These are phyloP conservation scores for Macrophomina pseudophaseolina DNA, from an alignment of 2,329 filamentous ascomycete species.

Conservation along the genomic window DNA sequence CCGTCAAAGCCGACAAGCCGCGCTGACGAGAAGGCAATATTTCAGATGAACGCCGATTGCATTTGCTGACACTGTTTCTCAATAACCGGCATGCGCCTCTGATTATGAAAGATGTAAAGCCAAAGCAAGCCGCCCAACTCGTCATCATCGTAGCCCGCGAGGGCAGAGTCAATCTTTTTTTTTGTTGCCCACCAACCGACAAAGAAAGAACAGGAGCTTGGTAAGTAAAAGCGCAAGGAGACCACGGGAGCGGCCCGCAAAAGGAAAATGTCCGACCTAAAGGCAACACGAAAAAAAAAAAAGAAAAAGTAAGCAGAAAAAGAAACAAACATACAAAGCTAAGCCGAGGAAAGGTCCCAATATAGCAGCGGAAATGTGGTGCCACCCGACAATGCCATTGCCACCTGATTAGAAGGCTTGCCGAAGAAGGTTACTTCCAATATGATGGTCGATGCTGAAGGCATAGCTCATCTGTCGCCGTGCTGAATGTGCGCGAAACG, in stretches of 20 bases:
- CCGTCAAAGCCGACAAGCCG: not conserved
- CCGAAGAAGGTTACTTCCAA: constrained; percentile 21
- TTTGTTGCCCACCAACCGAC: constrained; percentile 26
- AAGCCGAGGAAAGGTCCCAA: constrained; percentile 25
- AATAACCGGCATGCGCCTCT: constrained; percentile 23
- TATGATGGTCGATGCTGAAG: constrained; percentile 14
- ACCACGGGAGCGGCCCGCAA: not conserved
- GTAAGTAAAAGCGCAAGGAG: constrained; percentile 12
- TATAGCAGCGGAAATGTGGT: constrained; percentile 23
- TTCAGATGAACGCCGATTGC: constrained; percentile 15
- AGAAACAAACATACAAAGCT: constrained; percentile 24
- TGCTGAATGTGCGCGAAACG: constrained; percentile 5
- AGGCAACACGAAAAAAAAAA: constrained; percentile 11
- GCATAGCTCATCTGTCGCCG: constrained; percentile 12
- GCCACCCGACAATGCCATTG: constrained; percentile 19
- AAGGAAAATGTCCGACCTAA: constrained; percentile 17
- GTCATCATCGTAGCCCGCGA: constrained; percentile 27
- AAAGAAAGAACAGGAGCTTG: constrained; percentile 14
- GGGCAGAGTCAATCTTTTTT: constrained; percentile 27
- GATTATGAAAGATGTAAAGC: constrained; percentile 23
- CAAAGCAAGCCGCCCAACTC: constrained; percentile 27
- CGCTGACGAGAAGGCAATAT: not conserved
- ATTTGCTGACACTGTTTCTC: constrained; percentile 22
- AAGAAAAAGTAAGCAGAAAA: constrained; percentile 21
- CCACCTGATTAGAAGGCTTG: constrained; percentile 24